phyloP scores from a whole-genome alignment of 305 asterid species.

The Solanum chacoense region DNA sequence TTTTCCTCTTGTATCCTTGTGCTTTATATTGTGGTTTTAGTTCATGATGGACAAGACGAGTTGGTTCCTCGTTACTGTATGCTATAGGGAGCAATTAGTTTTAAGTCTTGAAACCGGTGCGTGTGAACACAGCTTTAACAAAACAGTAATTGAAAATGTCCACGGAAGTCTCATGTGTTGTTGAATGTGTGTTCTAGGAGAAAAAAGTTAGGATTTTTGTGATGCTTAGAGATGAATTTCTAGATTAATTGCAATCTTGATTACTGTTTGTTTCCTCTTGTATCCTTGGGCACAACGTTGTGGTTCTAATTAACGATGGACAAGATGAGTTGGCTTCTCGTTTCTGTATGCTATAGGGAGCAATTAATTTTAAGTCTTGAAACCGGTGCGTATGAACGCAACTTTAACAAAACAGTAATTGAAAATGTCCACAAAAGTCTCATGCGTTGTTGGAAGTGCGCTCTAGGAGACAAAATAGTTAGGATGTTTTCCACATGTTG shows the following conservation, averaged over 20 bases:
- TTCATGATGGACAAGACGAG: not conserved
- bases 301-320: not conserved
- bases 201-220: not conserved
- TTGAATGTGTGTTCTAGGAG: not conserved
- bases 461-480: not conserved
- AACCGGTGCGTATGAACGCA: not conserved
- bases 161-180: not conserved
- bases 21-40: not conserved
- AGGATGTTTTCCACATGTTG: not conserved
- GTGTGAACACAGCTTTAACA: not conserved
- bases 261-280: not conserved
- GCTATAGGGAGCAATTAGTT: not conserved
- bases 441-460: not conserved
- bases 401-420: not conserved
- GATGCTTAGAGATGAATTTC: not conserved
- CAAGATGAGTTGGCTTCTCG: not conserved
- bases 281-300: not conserved
- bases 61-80: not conserved
- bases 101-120: not conserved
- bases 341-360: not conserved
- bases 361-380: not conserved
- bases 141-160: not conserved
- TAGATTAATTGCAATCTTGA: not conserved
- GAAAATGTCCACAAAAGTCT: not conserved
- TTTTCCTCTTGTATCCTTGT: not conserved